Evolutionary conservation across 257 asterid genomes (phyloP).

Genomic region (Ophiorrhiza pumila): DNA sequence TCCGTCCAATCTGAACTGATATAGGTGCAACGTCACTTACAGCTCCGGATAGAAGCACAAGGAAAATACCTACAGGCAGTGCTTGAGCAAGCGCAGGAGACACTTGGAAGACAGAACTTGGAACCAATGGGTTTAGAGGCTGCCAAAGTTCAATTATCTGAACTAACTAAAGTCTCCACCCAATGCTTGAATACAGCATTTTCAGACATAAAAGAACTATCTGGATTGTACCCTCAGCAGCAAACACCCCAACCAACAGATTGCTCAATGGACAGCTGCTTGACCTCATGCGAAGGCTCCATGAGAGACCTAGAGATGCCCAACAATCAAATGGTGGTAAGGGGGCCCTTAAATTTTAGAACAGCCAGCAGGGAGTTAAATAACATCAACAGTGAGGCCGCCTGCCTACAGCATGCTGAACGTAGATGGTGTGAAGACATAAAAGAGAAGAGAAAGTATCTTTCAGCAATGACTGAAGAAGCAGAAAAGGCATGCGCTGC

Average conservation of each 20-base stretch:
- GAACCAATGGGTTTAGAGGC: constrained; percentile 69
- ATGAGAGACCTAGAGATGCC: constrained; percentile 56
- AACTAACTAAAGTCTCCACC: constrained; percentile 70
- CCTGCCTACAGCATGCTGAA: constrained; percentile 34
- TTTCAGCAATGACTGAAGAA: constrained; percentile 32
- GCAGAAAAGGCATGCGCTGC: constrained; percentile 32
- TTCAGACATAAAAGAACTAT: constrained; percentile 51
- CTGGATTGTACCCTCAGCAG: constrained; percentile 54
- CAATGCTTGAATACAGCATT: constrained; percentile 70
- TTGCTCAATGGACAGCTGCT: constrained; percentile 67
- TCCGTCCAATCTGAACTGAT: constrained; percentile 24
- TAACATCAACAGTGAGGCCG: constrained; percentile 28
- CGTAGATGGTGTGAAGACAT: constrained; percentile 49
- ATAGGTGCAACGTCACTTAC: constrained; percentile 77
- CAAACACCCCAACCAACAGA: constrained; percentile 55
- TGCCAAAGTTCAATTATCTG: constrained; percentile 76
- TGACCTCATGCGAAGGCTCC: constrained; percentile 66
- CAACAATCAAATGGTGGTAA: constrained; percentile 35
- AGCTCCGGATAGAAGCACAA: constrained; percentile 24
- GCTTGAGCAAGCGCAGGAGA: constrained; percentile 87
- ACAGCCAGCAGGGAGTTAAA: constrained; percentile 33
- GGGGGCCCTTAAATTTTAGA: constrained; percentile 35
- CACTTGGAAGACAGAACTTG: constrained; percentile 67
- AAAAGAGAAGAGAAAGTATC: constrained; percentile 35
- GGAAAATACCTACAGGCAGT: constrained; percentile 54